phyloP scores from a whole-genome alignment of 495 filamentous ascomycete species.

The Penicillium goetzii region DNA sequence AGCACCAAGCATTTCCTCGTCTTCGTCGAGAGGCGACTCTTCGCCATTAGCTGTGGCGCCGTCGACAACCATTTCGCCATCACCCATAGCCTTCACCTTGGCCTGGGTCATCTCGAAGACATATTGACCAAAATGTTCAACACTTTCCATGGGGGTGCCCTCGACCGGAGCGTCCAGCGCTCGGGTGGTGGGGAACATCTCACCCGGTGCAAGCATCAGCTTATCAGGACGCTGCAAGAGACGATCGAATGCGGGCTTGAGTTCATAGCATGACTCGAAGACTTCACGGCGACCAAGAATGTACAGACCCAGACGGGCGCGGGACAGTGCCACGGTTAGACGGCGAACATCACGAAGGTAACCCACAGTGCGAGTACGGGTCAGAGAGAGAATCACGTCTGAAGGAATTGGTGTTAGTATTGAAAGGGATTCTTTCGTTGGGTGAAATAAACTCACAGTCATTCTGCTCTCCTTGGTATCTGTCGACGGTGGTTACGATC shows the following conservation, averaged over 20 bases:
- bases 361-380: conserved; percentile 84
- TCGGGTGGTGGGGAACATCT: conserved; percentile 78
- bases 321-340: conserved; percentile 94
- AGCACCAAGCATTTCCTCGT: conserved; percentile 45
- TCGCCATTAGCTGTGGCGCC: conserved; percentile 45
- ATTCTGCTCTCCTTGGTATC: conserved; percentile 99
- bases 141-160: conserved; percentile 74
- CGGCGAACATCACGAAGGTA: conserved; percentile 93
- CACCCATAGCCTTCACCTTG: conserved; percentile 67
- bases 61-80: conserved; percentile 40
- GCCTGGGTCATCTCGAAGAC: conserved; percentile 96
- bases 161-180: conserved; percentile 60
- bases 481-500: conserved; percentile 93
- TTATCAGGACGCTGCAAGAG: conserved; percentile 74
- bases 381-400: conserved; percentile 93
- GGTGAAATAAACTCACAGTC: conserved; percentile 70
- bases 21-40: conserved; percentile 50
- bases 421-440: neutral
- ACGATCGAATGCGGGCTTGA: conserved; percentile 81
- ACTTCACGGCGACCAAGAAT: conserved; percentile 88
- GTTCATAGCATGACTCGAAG: conserved; percentile 86
- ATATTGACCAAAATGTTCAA: conserved; percentile 96
- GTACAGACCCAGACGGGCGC: conserved; percentile 89
- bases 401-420: conserved; percentile 21
- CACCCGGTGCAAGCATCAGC: conserved; percentile 76